phyloP scores from a whole-genome alignment of 2,329 filamentous ascomycete genomes.

The Microsporum audouinii region DNA sequence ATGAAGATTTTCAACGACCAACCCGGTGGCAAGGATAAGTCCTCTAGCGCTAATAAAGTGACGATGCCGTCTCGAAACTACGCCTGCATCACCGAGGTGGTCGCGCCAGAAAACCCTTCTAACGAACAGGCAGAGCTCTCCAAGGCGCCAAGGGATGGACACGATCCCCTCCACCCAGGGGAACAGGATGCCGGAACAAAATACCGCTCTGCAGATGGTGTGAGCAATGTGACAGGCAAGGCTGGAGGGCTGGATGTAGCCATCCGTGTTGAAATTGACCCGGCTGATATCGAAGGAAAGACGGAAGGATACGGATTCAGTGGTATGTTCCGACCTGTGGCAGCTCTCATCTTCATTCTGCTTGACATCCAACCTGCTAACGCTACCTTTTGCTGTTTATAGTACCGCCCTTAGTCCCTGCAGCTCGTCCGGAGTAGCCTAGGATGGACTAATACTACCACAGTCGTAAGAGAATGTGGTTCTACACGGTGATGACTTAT shows the following conservation, averaged over 20 bases:
- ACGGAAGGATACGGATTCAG: constrained; percentile 40
- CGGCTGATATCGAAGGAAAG: constrained; percentile 29
- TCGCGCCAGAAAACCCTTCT: constrained; percentile 17
- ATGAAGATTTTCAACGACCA: constrained; percentile 52
- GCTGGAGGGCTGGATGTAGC: constrained; percentile 36
- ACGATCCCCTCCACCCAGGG: constrained; percentile 60
- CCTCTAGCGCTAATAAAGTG: constrained; percentile 62
- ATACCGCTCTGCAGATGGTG: constrained; percentile 57
- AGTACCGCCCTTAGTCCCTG: not conserved
- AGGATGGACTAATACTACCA: not conserved
- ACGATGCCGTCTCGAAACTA: constrained; percentile 67
- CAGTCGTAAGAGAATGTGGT: too few species aligned
- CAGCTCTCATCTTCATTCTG: not conserved
- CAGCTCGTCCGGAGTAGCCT: not conserved
- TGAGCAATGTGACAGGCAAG: constrained; percentile 28
- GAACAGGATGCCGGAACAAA: constrained; percentile 67
- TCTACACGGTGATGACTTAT: too few species aligned
- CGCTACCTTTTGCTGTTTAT: not conserved
- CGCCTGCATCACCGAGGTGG: constrained; percentile 49
- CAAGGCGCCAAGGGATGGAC: constrained; percentile 47
- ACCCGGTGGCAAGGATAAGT: constrained; percentile 49
- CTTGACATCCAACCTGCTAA: not conserved
- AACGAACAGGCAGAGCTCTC: constrained; percentile 7
- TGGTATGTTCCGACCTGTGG: constrained; percentile 26
- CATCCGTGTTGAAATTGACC: constrained; percentile 38